Conservation (phyloP, 75 land plant species). For the Pseudotsuga menziesii region DNA sequence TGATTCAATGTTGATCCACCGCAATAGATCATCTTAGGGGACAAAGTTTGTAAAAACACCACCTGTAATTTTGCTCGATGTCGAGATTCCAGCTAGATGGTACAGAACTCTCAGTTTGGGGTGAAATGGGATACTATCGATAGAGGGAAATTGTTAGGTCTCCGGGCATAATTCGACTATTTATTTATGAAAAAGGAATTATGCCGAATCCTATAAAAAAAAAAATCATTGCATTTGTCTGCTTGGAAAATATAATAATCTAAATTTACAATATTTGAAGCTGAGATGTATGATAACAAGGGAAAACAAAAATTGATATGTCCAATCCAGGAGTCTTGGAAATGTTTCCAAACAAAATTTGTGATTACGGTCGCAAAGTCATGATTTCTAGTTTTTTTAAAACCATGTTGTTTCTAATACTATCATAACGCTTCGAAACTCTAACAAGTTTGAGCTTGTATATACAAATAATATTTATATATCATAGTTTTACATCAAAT, state of each 20-base stretch:
- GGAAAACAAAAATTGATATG: too few species aligned
- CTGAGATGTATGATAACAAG: background rate
- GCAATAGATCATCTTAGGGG: too few species aligned
- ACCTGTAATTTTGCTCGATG: background rate
- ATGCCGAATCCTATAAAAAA: background rate
- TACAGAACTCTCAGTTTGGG: background rate
- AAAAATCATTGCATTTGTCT: conserved; percentile 2
- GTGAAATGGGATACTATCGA: background rate
- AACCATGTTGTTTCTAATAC: too few species aligned
- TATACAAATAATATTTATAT: too few species aligned
- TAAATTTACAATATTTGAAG: background rate
- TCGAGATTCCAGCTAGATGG: background rate
- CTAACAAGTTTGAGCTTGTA: too few species aligned
- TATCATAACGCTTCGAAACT: too few species aligned
- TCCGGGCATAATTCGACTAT: background rate
- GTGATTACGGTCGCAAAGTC: too few species aligned
- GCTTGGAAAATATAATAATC: background rate
- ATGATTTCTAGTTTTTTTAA: too few species aligned
- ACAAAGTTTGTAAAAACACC: background rate
- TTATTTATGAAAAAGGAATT: background rate
- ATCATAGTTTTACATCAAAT: too few species aligned
- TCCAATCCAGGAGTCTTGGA: too few species aligned
- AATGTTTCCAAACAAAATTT: too few species aligned
- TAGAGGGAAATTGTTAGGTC: background rate
- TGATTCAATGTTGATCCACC: too few species aligned